Conservation (phyloP, 305 asterid genomes). For the Fraxinus floribunda region DNA sequence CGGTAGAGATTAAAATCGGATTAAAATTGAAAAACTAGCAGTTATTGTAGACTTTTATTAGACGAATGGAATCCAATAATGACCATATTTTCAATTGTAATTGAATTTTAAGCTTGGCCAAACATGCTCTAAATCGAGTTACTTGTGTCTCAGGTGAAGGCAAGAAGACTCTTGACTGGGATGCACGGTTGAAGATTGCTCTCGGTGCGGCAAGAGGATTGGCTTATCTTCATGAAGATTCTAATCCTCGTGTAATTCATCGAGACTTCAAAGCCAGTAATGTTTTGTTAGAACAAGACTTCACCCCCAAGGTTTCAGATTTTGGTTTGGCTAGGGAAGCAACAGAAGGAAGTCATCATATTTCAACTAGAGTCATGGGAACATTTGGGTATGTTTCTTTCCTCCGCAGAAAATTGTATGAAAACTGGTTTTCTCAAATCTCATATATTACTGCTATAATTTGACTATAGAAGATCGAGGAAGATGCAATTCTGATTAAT, state of each 20-base stretch:
- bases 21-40: no score
- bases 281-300: slow-evolving; percentile 78
- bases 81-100: no score
- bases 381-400: slow-evolving; percentile 78
- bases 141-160: slow-evolving; percentile 58
- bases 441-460: background rate
- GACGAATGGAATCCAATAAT: no score
- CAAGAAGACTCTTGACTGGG: slow-evolving; percentile 79
- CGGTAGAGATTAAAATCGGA: no score
- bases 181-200: slow-evolving; percentile 82
- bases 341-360: slow-evolving; percentile 83
- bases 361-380: slow-evolving; percentile 97
- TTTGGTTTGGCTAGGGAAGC: slow-evolving; percentile 97
- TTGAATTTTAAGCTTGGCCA: no score
- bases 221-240: slow-evolving; percentile 96
- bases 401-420: background rate
- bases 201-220: slow-evolving; percentile 96
- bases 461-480: background rate
- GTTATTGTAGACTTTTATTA: no score
- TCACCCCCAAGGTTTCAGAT: slow-evolving; percentile 94
- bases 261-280: slow-evolving; percentile 94
- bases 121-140: background rate
- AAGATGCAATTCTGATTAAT: background rate
- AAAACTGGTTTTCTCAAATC: background rate
- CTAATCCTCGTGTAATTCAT: slow-evolving; percentile 94